Evolutionary conservation across 176 grass and related monocot species (phyloP).

Genomic region (Saccharum officinarum): DNA sequence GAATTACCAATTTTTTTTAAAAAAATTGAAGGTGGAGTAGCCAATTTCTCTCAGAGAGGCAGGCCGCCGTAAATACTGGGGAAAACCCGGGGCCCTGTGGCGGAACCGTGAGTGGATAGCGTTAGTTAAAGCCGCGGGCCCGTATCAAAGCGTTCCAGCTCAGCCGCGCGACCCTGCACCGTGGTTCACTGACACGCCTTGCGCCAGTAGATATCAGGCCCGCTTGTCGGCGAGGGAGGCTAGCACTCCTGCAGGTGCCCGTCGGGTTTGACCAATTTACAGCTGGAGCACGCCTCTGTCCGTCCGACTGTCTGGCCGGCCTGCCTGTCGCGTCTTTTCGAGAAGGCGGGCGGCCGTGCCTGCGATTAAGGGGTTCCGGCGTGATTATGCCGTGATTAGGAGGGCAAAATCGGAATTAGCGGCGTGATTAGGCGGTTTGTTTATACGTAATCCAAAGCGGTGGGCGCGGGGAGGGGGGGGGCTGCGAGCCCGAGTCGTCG

Average conservation of each 20-base stretch:
- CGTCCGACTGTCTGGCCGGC: neutral
- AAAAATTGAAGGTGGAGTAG: no score
- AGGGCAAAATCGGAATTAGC: no score
- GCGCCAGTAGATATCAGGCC: fast-evolving
- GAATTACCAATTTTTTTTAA: no score
- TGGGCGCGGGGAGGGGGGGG: no score
- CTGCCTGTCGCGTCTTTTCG: constrained; percentile 21
- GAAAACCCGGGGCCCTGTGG: neutral
- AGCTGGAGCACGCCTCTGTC: constrained; percentile 28
- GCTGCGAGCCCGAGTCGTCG: neutral
- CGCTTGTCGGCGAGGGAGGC: fast-evolving
- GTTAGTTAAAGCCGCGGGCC: constrained; percentile 39
- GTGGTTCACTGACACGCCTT: fast-evolving
- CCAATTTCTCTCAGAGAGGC: no score
- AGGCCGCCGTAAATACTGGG: fast-evolving
- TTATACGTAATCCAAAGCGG: no score
- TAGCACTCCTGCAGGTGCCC: fast-evolving
- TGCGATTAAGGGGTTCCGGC: no score
- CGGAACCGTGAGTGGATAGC: neutral
- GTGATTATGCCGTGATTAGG: no score
- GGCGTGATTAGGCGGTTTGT: no score
- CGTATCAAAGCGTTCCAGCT: constrained; percentile 36
- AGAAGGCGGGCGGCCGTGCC: neutral
- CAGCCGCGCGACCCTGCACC: neutral
- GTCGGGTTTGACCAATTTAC: constrained; percentile 32